phyloP scores from a whole-genome alignment of 2,329 filamentous ascomycete genomes.

The Volutella citrinella region DNA sequence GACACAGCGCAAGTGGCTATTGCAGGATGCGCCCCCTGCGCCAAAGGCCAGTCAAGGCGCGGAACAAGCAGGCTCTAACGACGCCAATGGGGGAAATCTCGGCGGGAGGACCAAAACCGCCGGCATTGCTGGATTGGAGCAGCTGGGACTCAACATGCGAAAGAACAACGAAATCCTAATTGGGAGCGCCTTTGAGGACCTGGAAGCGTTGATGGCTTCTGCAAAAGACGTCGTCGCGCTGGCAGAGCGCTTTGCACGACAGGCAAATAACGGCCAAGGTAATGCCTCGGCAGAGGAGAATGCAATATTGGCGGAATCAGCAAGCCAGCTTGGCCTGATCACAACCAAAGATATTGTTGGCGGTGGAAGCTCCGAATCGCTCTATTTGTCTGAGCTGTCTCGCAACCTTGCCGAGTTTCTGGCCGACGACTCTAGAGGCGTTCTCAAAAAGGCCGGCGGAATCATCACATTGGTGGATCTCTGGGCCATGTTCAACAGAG shows the following conservation, averaged over 20 bases:
- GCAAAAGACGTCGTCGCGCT: conserved; percentile 94
- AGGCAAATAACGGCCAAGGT: conserved; percentile 57
- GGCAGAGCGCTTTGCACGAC: conserved; percentile 79
- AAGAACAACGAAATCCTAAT: conserved; percentile 94
- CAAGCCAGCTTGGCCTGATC: conserved; percentile 77
- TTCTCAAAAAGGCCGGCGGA: conserved; percentile 76
- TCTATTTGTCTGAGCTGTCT: conserved; percentile 86
- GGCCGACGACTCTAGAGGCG: conserved; percentile 76
- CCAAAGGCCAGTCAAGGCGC: conserved; percentile 55
- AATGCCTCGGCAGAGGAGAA: conserved; percentile 67
- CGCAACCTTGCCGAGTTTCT: conserved; percentile 85
- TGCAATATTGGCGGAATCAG: conserved; percentile 73
- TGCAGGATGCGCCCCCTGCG: conserved; percentile 84
- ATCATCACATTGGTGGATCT: conserved; percentile 88
- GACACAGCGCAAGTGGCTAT: conserved; percentile 91
- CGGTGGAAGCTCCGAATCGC: conserved; percentile 69
- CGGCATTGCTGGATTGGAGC: conserved; percentile 89
- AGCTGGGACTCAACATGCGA: conserved; percentile 76
- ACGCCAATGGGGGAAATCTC: conserved; percentile 21
- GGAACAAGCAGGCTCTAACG: conserved; percentile 34
- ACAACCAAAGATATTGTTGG: conserved; percentile 93
- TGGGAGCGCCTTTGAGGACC: conserved; percentile 89
- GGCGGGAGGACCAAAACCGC: conserved; percentile 57
- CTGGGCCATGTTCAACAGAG: conserved; percentile 93
- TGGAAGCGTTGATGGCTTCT: conserved; percentile 95